Percentiles rank a stretch among this genome's conserved stretches.
Conservation (phyloP, 768 basidiomycete genomes). For the Boletus coccyginus region DNA sequence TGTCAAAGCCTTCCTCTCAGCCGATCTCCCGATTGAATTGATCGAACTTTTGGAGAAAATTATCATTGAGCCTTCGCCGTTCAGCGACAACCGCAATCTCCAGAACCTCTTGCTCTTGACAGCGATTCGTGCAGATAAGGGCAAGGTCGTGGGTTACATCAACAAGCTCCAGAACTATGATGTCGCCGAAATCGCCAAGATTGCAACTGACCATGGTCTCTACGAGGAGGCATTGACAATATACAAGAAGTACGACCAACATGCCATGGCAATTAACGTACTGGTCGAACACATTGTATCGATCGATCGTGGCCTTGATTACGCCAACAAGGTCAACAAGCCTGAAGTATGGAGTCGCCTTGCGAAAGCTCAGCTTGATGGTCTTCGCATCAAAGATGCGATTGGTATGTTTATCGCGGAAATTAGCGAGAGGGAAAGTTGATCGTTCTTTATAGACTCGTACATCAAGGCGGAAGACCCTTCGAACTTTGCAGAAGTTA, state of each 20-base stretch:
- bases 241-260: constrained; percentile 96
- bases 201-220: constrained; percentile 93
- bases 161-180: constrained; percentile 97
- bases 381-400: constrained; percentile 95
- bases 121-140: constrained; percentile 96
- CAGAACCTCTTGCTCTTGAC: constrained; percentile 95
- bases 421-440: background rate
- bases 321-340: constrained; percentile 93
- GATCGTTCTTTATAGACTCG: constrained; percentile 58
- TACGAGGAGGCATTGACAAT: constrained; percentile 97
- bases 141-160: constrained; percentile 97
- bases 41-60: constrained; percentile 99
- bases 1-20: constrained; percentile 97
- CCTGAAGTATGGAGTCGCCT: constrained; percentile 97
- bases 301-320: constrained; percentile 94
- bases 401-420: constrained; percentile 61
- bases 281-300: constrained; percentile 98
- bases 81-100: constrained; percentile 95
- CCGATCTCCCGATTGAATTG: constrained; percentile 94
- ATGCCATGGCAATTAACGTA: constrained; percentile 94
- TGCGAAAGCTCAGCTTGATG: constrained; percentile 98
- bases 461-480: constrained; percentile 98
- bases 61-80: constrained; percentile 93
- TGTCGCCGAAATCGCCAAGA: constrained; percentile 89
- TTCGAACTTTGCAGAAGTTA: constrained; percentile 90